Percentiles rank a stretch among this genome's conserved stretches.
Evolutionary conservation across 305 asterid genomes (phyloP).

Genomic region (Stenogyne calaminthoides): DNA sequence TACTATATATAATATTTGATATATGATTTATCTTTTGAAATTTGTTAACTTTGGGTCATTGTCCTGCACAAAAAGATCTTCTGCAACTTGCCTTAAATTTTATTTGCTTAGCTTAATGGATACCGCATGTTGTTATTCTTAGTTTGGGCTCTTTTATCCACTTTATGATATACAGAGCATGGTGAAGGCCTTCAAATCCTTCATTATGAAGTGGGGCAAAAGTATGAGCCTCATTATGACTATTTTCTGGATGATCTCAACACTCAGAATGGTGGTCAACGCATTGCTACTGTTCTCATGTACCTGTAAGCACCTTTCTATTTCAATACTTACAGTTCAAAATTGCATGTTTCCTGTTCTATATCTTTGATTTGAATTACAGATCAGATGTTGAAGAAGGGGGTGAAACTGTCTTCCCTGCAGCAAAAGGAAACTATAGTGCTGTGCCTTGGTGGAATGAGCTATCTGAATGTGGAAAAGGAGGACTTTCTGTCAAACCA

Average conservation of each 20-base stretch:
- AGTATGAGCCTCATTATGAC: conserved; percentile 92
- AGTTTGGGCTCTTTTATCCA: conserved; percentile 18
- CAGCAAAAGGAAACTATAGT: conserved; percentile 81
- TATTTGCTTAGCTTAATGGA: conserved; percentile 15
- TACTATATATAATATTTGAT: neutral
- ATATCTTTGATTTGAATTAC: conserved; percentile 33
- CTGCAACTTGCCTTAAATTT: conserved; percentile 1
- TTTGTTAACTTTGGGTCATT: neutral
- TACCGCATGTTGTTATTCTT: conserved; percentile 6
- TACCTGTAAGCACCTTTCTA: conserved; percentile 70
- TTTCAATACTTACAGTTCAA: neutral
- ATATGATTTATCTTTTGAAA: neutral
- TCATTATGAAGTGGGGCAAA: conserved; percentile 96
- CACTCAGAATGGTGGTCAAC: conserved; percentile 95
- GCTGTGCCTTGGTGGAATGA: conserved; percentile 92
- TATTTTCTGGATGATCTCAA: conserved; percentile 83
- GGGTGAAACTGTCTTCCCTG: conserved; percentile 96
- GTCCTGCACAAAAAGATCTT: neutral
- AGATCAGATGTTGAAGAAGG: conserved; percentile 99
- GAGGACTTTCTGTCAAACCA: conserved; percentile 89
- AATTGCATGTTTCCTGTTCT: conserved; percentile 8
- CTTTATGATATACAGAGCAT: conserved; percentile 58
- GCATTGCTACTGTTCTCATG: conserved; percentile 93
- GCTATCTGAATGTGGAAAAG: conserved; percentile 92
- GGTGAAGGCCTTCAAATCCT: conserved; percentile 97